These are phyloP conservation scores for Triglochin maritima DNA, from an alignment of 106 monocot species.

Conservation along the genomic window DNA sequence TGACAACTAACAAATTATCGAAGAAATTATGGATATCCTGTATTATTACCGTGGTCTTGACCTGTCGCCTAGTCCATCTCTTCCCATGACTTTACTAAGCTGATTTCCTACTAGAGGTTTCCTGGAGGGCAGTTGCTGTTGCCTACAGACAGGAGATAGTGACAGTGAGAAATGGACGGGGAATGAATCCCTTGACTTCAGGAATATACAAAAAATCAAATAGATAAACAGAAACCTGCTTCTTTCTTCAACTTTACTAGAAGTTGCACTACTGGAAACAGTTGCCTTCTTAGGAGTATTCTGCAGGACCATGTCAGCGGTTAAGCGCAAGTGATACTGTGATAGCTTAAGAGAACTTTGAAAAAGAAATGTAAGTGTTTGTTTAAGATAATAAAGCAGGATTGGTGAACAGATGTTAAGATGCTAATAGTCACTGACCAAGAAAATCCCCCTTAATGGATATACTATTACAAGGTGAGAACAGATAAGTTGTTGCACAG, in stretches of 20 bases:
- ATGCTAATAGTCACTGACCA: neutral
- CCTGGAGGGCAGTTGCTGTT: neutral
- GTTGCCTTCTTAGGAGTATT: constrained; percentile 19
- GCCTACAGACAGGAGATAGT: constrained; percentile 1
- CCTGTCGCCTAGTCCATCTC: neutral
- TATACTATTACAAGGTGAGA: neutral
- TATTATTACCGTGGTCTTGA: constrained; percentile 5
- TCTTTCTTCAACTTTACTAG: constrained; percentile 14
- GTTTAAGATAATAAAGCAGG: too few species aligned
- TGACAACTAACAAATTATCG: neutral
- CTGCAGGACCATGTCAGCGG: constrained; percentile 12
- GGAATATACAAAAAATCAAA: constrained; percentile 4
- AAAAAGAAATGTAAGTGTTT: too few species aligned
- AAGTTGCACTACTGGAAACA: constrained; percentile 13
- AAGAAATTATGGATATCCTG: neutral
- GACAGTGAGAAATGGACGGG: neutral
- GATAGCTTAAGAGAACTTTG: too few species aligned
- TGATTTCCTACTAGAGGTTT: neutral
- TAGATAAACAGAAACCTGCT: constrained; percentile 16
- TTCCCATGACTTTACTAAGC: neutral
- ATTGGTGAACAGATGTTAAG: too few species aligned
- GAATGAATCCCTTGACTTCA: neutral
- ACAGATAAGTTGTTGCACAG: neutral
- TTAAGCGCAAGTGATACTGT: neutral
- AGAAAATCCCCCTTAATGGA: neutral